Base-by-base conservation (phyloP, 2,329 filamentous ascomycete genomes). In the Botrytis galanthina region DNA sequence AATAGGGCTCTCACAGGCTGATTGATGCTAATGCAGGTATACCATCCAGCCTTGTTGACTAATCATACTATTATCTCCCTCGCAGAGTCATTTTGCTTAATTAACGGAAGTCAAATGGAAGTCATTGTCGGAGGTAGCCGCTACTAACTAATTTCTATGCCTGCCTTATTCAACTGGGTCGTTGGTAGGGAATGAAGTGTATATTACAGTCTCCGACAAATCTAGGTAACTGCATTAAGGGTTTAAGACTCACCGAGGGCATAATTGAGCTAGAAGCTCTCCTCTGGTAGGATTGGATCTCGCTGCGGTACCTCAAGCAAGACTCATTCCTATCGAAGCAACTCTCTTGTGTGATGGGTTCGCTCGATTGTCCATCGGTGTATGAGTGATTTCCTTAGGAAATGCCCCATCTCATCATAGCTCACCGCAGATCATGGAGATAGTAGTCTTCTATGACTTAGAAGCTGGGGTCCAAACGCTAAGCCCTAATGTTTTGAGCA, bases 1-100 rank as follows among this genome's bases (percentile, higher is more conserved):
- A 4, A 67, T 14, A 16, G 22, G 67, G 37, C 51, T 70, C 37
- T 44, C 14, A 12, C 32, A 14, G 39, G 39, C 39, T 35, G 29
- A 70, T 6, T 57, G 46, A 42, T 54, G 68, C 68, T 61, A 61
- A 61, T 70, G 51, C 51, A 70, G 37, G 51, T 18, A 69, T 26
- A 29, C 4, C 8, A n/a, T 51, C 48, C 66, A 70, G 39, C 67
- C 39, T 70, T 70, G 22, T 61, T 44, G n/a, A 61, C 35, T 44
- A 39, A 46, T n/a, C 44, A 26, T n/a, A n/a, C 26, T 57, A n/a
- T 22, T 32, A 26, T 16, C 8, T 51, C 12, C 26, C 22, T n/a
- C n/a, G 46, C 32, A 57, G 39, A 68, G 10, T 39, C 16, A 39
- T 32, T 14, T 39, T 39, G 10, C n/a, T 29, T 42, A 18, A 26